These are phyloP conservation scores for Kluyveromyces sp. DNA, from an alignment of 1,139 yeast genomes.

Conservation along the genomic window DNA sequence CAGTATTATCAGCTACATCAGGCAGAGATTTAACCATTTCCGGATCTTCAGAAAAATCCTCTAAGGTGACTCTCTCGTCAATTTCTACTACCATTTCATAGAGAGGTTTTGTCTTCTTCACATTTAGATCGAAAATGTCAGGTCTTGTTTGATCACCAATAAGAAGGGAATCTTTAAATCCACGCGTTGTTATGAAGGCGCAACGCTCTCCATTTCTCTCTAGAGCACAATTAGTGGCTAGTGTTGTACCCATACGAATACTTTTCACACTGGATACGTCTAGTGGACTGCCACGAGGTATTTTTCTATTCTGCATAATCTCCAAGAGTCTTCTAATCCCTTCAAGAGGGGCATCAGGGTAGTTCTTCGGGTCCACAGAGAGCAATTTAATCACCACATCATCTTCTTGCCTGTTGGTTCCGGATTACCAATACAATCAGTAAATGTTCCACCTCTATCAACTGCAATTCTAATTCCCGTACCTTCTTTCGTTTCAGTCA, in stretches of 20 bases:
- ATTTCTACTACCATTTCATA: slow-evolving; percentile 56
- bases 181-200: slow-evolving; percentile 43
- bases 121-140: slow-evolving; percentile 48
- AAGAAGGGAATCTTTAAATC: slow-evolving; percentile 48
- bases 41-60: slow-evolving; percentile 59
- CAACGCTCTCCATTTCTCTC: slow-evolving; percentile 48
- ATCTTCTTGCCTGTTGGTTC: slow-evolving; percentile 35
- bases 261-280: slow-evolving; percentile 45
- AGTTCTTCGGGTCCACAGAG: slow-evolving; percentile 82
- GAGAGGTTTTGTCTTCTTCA: slow-evolving; percentile 49
- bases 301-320: slow-evolving; percentile 40
- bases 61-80: slow-evolving; percentile 67
- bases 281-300: slow-evolving; percentile 43
- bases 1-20: slow-evolving; percentile 24
- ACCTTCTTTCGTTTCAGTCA: background rate
- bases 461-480: slow-evolving; percentile 30
- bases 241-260: slow-evolving; percentile 73
- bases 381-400: slow-evolving; percentile 61
- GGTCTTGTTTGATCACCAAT: slow-evolving; percentile 77
- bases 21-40: slow-evolving; percentile 25
- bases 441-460: slow-evolving; percentile 81
- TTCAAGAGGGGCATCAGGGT: slow-evolving; percentile 84
- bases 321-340: slow-evolving; percentile 78
- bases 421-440: slow-evolving; percentile 58
- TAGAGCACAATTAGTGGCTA: slow-evolving; percentile 66